A percentile compares a stretch with the other conserved stretches of the same genome.
Conservation (phyloP, 129 eudicot species). For the Daucus carota region DNA sequence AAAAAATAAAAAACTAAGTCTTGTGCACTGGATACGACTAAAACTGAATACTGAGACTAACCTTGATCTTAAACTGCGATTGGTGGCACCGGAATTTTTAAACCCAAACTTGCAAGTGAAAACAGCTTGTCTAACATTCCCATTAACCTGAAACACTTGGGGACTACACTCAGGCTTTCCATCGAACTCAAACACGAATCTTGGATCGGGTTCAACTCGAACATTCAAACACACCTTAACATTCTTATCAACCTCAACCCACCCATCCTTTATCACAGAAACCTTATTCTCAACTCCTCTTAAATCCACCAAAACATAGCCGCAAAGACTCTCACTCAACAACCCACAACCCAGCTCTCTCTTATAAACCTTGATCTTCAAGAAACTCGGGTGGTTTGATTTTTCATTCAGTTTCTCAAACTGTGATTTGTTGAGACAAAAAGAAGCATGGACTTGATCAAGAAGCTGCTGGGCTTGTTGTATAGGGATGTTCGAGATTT, state of each 20-base stretch:
- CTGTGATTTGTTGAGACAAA: conserved; percentile 43
- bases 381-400: background rate
- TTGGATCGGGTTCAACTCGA: conserved; percentile 70
- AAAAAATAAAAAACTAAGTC: background rate
- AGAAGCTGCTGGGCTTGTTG: conserved; percentile 30
- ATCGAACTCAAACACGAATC: conserved; percentile 78
- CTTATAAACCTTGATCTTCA: conserved; percentile 42
- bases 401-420: conserved; percentile 37
- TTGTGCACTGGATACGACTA: background rate
- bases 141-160: conserved; percentile 81
- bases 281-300: conserved; percentile 22
- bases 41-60: conserved; percentile 17
- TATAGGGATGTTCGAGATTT: conserved; percentile 28
- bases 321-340: conserved; percentile 46
- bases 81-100: conserved; percentile 35
- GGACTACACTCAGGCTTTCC: conserved; percentile 95
- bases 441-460: conserved; percentile 40
- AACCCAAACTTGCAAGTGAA: conserved; percentile 79
- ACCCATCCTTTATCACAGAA: conserved; percentile 54
- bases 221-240: conserved; percentile 43
- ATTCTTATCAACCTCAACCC: conserved; percentile 42
- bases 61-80: conserved; percentile 62
- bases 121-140: conserved; percentile 77
- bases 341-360: conserved; percentile 31
- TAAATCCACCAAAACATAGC: conserved; percentile 37